These are phyloP conservation scores for Voacanga thouarsii DNA, from an alignment of 257 asterid genomes.

Conservation along the genomic window DNA sequence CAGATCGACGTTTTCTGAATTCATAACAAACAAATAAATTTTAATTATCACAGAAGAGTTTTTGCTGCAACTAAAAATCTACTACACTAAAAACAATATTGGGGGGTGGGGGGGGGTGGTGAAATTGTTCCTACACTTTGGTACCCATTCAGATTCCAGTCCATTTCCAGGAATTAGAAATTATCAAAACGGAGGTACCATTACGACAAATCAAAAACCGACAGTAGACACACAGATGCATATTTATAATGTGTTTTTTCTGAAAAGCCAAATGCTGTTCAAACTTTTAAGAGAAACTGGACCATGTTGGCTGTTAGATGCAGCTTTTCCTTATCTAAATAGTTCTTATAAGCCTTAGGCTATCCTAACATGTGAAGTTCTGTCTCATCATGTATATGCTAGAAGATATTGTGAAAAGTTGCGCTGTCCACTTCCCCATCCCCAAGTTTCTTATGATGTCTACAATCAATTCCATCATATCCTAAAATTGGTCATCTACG, in stretches of 20 bases:
- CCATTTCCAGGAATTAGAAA: neutral
- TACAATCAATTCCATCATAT: neutral
- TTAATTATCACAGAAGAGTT: neutral
- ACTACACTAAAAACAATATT: neutral
- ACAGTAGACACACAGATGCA: neutral
- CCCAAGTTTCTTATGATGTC: neutral
- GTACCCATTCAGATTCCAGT: neutral
- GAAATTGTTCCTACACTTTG: no score
- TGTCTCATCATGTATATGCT: neutral
- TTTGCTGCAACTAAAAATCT: neutral
- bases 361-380: neutral
- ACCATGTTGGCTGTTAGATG: neutral
- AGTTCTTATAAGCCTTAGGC: neutral
- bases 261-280: neutral
- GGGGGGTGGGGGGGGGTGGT: no score
- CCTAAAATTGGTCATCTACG: neutral
- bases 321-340: neutral
- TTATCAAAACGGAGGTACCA: neutral
- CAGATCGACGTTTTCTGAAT: neutral
- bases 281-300: neutral
- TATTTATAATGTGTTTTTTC: neutral
- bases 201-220: neutral
- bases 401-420: neutral
- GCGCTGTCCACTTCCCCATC: neutral
- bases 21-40: neutral